Evolutionary conservation across 2,329 filamentous ascomycete species (phyloP).

Genomic region (Blastomyces parvus): DNA sequence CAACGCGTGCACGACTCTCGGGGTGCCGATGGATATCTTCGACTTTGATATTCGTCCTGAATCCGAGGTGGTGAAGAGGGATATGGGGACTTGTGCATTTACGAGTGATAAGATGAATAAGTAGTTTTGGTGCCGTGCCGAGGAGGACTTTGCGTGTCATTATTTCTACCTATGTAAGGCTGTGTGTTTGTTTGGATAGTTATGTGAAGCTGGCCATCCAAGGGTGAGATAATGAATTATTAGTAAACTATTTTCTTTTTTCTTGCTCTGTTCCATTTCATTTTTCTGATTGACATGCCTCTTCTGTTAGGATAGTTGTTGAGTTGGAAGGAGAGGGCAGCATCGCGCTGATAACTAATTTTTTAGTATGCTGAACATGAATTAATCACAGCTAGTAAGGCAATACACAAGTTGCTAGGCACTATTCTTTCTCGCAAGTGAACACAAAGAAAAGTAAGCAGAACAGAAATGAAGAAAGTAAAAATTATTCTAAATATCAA

Average conservation of each 20-base stretch:
- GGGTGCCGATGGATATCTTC: conserved; percentile 86
- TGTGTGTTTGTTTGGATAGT: background rate
- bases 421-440: no score
- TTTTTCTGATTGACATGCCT: no score
- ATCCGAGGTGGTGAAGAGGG: conserved; percentile 49
- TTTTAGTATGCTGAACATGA: no score
- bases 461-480: background rate
- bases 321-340: no score
- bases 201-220: no score
- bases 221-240: background rate
- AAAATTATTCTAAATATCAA: background rate
- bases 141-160: background rate
- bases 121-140: background rate
- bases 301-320: background rate
- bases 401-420: no score
- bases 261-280: no score
- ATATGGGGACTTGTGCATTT: conserved; percentile 65
- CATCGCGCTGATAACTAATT: no score
- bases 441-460: no score
- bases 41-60: conserved; percentile 79
- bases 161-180: no score
- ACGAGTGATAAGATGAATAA: conserved; percentile 25
- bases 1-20: conserved; percentile 82
- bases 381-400: no score
- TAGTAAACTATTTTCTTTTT: background rate